Evolutionary conservation across 768 basidiomycete genomes (phyloP).

Genomic region (Galerina marginata): DNA sequence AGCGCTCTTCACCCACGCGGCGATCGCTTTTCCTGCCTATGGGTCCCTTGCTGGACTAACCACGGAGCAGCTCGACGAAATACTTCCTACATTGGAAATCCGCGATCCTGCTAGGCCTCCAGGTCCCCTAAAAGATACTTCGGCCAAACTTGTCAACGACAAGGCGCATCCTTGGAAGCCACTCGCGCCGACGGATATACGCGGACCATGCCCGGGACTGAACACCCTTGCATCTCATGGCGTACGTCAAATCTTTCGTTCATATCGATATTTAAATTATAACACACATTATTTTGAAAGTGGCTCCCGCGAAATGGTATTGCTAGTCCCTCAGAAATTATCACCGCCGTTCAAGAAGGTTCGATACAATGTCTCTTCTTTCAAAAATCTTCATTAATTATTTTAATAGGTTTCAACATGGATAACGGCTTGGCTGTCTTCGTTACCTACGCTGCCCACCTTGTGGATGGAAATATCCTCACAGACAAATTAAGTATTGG

Average conservation of each 20-base stretch:
- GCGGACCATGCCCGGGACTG: constrained; percentile 28
- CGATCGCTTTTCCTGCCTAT: constrained; percentile 8
- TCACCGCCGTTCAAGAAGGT: constrained; percentile 24
- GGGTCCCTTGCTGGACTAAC: constrained; percentile 16
- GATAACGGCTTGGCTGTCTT: constrained; percentile 24
- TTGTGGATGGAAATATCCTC: constrained; percentile 27
- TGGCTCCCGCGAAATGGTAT: constrained; percentile 19
- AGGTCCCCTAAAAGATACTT: constrained; percentile 23
- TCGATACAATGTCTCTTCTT: background rate
- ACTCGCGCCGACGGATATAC: constrained; percentile 20
- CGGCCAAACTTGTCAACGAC: constrained; percentile 28
- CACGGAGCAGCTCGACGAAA: constrained; percentile 13
- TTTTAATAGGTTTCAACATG: constrained; percentile 23
- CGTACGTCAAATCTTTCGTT: constrained; percentile 7
- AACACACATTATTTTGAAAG: background rate
- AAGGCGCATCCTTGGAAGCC: constrained; percentile 27
- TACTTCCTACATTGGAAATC: constrained; percentile 13
- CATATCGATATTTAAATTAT: no score
- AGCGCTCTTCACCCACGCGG: no score
- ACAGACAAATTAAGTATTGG: constrained; percentile 28
- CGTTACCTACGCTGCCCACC: constrained; percentile 27
- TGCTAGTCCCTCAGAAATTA: constrained; percentile 19
- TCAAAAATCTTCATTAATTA: background rate
- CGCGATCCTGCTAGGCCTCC: constrained; percentile 15
- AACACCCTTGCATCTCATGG: constrained; percentile 30